Percentiles rank a stretch among this genome's conserved stretches.
Evolutionary conservation across 2,329 filamentous ascomycete genomes (phyloP).

Genomic region (Sphaerulina populicola): DNA sequence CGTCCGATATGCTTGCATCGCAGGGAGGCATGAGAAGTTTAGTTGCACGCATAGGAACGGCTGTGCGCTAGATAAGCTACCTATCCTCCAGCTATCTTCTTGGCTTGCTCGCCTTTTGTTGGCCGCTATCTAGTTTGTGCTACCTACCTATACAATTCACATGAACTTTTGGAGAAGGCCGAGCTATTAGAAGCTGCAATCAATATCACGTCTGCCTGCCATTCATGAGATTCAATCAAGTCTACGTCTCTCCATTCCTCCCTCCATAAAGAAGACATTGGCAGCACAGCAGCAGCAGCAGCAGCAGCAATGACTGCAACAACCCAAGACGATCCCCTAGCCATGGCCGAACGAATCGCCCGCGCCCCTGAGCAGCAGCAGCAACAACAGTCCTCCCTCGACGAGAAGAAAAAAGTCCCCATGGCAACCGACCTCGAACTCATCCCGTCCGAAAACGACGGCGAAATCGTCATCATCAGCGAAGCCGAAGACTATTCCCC

Average conservation of each 20-base stretch:
- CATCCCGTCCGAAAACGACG: slow-evolving; percentile 11
- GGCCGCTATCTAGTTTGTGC: slow-evolving; percentile 1
- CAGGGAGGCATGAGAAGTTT: background rate
- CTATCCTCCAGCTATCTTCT: slow-evolving; percentile 4
- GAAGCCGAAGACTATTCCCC: slow-evolving; percentile 24
- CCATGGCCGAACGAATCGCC: background rate
- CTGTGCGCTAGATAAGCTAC: background rate
- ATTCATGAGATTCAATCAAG: background rate
- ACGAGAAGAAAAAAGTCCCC: slow-evolving; percentile 15
- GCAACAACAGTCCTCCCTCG: background rate
- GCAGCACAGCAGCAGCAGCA: background rate
- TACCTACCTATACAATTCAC: background rate
- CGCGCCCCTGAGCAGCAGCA: background rate
- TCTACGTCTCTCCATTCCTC: background rate
- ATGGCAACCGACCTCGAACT: slow-evolving; percentile 13
- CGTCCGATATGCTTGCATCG: background rate
- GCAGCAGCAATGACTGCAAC: background rate
- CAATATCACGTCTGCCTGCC: too few species aligned
- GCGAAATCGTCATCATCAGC: slow-evolving; percentile 15
- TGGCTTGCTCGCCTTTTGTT: slow-evolving; percentile 9
- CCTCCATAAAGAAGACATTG: background rate
- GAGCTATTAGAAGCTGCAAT: too few species aligned
- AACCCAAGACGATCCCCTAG: background rate
- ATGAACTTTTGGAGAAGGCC: too few species aligned
- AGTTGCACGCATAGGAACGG: background rate